phyloP scores from a whole-genome alignment of 2,329 filamentous ascomycete genomes.

The Chrysoporthe cubensis region DNA sequence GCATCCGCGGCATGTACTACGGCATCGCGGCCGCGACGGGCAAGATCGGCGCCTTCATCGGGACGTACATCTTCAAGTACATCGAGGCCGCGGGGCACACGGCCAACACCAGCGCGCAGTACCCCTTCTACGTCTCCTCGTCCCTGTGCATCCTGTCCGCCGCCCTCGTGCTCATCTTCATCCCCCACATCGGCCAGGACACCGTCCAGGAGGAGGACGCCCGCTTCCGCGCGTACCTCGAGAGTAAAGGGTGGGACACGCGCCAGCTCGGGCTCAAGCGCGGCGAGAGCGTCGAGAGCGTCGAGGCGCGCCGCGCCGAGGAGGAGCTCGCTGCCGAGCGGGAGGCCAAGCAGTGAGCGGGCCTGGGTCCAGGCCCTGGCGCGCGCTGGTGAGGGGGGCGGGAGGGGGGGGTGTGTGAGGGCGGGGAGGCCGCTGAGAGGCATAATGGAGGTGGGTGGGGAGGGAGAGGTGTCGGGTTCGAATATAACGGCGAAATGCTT shows the following conservation, averaged over 20 bases:
- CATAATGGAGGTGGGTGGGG: not conserved
- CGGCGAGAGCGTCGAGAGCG: conserved; percentile 38
- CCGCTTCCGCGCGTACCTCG: conserved; percentile 75
- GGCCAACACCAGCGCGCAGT: conserved; percentile 68
- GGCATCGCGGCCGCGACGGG: conserved; percentile 73
- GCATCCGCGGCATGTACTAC: conserved; percentile 80
- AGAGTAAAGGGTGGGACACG: conserved; percentile 76
- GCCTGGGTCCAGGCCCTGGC: too few relatives aligned
- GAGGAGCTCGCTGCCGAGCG: not conserved
- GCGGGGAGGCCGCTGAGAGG: not conserved
- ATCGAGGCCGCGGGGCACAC: conserved; percentile 64
- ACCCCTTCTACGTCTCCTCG: conserved; percentile 87
- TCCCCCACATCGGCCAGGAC: conserved; percentile 83
- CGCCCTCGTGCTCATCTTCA: conserved; percentile 62
- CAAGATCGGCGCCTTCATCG: conserved; percentile 83
- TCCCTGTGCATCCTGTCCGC: conserved; percentile 78
- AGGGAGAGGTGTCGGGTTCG: too few relatives aligned
- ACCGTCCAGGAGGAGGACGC: conserved; percentile 80
- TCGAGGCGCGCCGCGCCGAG: conserved; percentile 1
- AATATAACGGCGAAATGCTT: not conserved
- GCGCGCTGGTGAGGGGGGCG: too few relatives aligned
- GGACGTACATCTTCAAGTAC: conserved; percentile 80
- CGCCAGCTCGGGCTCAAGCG: conserved; percentile 52
- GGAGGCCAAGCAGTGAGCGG: not conserved
- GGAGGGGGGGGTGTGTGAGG: too few relatives aligned